Evolutionary conservation across 257 asterid species (phyloP).

Genomic region (Voacanga thouarsii): DNA sequence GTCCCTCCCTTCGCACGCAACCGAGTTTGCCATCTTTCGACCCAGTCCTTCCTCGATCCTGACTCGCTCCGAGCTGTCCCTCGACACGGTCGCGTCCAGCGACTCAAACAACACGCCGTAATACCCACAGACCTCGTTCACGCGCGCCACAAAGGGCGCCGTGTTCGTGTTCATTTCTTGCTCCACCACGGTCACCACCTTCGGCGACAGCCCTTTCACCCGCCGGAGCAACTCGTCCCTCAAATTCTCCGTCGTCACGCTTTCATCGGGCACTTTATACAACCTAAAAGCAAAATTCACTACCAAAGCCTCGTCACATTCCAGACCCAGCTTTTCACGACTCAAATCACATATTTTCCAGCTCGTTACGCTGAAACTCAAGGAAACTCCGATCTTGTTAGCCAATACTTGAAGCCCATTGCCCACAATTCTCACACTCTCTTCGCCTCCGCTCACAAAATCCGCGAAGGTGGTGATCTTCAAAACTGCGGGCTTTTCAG

Average conservation of each 20-base stretch:
- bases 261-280: conserved; percentile 74
- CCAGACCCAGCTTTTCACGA: conserved; percentile 41
- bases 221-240: conserved; percentile 76
- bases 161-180: conserved; percentile 78
- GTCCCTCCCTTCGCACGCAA: conserved; percentile 90
- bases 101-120: conserved; percentile 70
- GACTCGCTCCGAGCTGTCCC: conserved; percentile 47
- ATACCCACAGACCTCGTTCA: conserved; percentile 52
- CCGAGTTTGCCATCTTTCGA: conserved; percentile 69
- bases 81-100: conserved; percentile 50
- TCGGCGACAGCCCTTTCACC: conserved; percentile 61
- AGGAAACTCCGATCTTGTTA: conserved; percentile 38
- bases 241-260: conserved; percentile 77
- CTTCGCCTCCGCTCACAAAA: conserved; percentile 29
- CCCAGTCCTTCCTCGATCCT: conserved; percentile 73
- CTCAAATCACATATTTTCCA: conserved; percentile 30
- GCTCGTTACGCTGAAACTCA: conserved; percentile 31
- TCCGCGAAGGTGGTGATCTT: conserved; percentile 63
- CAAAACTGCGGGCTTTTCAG: conserved; percentile 29
- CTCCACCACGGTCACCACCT: conserved; percentile 71
- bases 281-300: conserved; percentile 74
- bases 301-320: conserved; percentile 49
- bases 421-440: conserved; percentile 34
- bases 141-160: conserved; percentile 64
- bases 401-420: conserved; percentile 39